These are phyloP conservation scores for Coniochaeta pulveracea DNA, from an alignment of 2,329 filamentous ascomycete species.

Conservation along the genomic window DNA sequence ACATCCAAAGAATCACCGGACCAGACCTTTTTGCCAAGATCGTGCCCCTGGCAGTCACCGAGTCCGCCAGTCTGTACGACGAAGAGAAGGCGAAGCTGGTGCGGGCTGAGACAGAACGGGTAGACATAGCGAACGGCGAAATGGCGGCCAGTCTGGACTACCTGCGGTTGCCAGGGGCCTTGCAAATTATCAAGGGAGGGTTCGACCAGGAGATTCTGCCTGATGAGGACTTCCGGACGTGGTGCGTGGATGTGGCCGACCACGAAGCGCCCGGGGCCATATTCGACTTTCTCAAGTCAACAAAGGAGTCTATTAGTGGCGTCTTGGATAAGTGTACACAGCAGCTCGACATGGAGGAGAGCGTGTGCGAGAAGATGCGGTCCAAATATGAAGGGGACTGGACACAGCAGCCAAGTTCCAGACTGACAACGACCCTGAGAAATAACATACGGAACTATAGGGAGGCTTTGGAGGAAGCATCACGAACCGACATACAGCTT, in stretches of 20 bases:
- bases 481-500: conserved; percentile 74
- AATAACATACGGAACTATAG: conserved; percentile 81
- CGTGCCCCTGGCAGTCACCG: conserved; percentile 88
- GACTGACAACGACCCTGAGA: conserved; percentile 76
- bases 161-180: conserved; percentile 73
- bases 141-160: conserved; percentile 95
- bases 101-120: conserved; percentile 84
- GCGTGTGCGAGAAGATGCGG: conserved; percentile 97
- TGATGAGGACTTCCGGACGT: conserved; percentile 83
- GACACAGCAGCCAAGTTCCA: conserved; percentile 92
- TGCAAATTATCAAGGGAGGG: conserved; percentile 86
- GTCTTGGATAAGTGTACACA: conserved; percentile 73
- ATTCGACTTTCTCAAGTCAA: conserved; percentile 66
- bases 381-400: conserved; percentile 93
- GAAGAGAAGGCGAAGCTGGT: conserved; percentile 97
- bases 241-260: conserved; percentile 86
- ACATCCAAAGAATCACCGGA: conserved; percentile 93
- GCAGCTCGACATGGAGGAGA: conserved; percentile 92
- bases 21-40: conserved; percentile 96
- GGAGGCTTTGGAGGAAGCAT: conserved; percentile 81
- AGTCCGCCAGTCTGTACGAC: conserved; percentile 93
- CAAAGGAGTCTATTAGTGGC: conserved; percentile 64
- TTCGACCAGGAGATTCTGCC: conserved; percentile 81
- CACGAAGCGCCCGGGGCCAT: conserved; percentile 70
- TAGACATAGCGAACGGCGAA: conserved; percentile 86